Evolutionary conservation across 192 early-diverging fungal species (phyloP).

Genomic region (Coemansia pectinata): DNA sequence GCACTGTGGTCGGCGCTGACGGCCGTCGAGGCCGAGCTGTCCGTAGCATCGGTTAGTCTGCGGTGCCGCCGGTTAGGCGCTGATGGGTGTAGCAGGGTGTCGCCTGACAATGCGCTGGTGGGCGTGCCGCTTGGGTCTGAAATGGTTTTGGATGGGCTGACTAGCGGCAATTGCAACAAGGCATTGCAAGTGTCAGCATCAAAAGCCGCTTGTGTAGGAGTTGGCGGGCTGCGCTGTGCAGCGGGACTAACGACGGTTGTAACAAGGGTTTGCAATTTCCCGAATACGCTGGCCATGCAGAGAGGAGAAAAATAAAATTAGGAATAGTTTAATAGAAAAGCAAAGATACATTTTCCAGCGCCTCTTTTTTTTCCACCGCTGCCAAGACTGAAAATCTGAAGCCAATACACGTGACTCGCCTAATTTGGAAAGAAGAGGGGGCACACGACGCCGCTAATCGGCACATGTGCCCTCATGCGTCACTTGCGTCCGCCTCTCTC

Average conservation of each 20-base stretch:
- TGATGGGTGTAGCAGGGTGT: constrained; percentile 8
- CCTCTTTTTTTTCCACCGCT: no score
- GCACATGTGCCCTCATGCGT: no score
- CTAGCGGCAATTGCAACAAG: not conserved
- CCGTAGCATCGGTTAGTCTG: constrained; percentile 4
- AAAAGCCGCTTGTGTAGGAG: not conserved
- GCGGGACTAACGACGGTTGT: constrained; percentile 14
- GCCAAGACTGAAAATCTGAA: not conserved
- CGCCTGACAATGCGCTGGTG: not conserved
- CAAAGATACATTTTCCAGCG: no score
- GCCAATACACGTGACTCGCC: not conserved
- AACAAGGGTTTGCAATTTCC: constrained; percentile 33
- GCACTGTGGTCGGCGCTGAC: constrained; percentile 3
- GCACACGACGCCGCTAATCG: not conserved
- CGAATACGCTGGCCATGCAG: constrained; percentile 32
- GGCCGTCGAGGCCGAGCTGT: not conserved
- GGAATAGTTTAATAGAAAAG: no score
- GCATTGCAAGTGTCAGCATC: not conserved
- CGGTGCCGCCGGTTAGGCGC: not conserved
- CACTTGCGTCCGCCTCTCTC: no score
- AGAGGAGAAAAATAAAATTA: not conserved
- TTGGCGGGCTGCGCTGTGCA: constrained; percentile 2
- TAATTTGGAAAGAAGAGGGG: not conserved
- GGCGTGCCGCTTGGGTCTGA: not conserved
- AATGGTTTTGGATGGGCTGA: not conserved